Conservation (phyloP, 352 stramenopile species). For the Phytopythium kandeliae region DNA sequence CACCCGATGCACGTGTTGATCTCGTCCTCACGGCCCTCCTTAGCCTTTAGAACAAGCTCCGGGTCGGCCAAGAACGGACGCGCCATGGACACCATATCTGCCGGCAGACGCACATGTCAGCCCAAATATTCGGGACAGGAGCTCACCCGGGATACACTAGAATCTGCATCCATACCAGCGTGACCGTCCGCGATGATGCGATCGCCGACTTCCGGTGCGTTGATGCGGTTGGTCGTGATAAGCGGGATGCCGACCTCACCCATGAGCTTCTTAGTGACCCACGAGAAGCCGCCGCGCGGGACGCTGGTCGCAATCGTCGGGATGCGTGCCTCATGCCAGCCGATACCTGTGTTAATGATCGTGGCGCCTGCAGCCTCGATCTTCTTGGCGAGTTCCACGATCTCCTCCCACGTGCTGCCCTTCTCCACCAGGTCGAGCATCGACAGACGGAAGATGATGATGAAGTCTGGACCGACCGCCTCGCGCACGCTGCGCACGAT, state of each 20-base stretch:
- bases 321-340: slow-evolving; percentile 97
- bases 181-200: slow-evolving; percentile 81
- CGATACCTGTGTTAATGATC: slow-evolving; percentile 98
- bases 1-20: slow-evolving; percentile 99
- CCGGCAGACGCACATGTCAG: background rate
- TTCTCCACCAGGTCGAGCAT: slow-evolving; percentile 97
- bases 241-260: slow-evolving; percentile 88
- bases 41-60: slow-evolving; percentile 91
- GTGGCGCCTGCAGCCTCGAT: slow-evolving; percentile 92
- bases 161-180: slow-evolving; percentile 41
- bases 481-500: slow-evolving; percentile 90
- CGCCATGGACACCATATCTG: slow-evolving; percentile 83
- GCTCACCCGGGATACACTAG: too few species aligned
- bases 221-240: slow-evolving; percentile 97
- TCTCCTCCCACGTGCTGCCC: slow-evolving; percentile 77
- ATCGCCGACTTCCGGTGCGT: slow-evolving; percentile 91
- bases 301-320: slow-evolving; percentile 97
- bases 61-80: slow-evolving; percentile 95
- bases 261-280: slow-evolving; percentile 91
- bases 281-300: slow-evolving; percentile 92
- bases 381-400: slow-evolving; percentile 86
- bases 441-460: slow-evolving; percentile 96
- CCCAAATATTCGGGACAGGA: too few species aligned
- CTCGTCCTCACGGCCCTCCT: slow-evolving; percentile 83
- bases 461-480: slow-evolving; percentile 92